Conservation (phyloP, 2,329 filamentous ascomycete species). For the Teratosphaeria pseudoeucalypti region DNA sequence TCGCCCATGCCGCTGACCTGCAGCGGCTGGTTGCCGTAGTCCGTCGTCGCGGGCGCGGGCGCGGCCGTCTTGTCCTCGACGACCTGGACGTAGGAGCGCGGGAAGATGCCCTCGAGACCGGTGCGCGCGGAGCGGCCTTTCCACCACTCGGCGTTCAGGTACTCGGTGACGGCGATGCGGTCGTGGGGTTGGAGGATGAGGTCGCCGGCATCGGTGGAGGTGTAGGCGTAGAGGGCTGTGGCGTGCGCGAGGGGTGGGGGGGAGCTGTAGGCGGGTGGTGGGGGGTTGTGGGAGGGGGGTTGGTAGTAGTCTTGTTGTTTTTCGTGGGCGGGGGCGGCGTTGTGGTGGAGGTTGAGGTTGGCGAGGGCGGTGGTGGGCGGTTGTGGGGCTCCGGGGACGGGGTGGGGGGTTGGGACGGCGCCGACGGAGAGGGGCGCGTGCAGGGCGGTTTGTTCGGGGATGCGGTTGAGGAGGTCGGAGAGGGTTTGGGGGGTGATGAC, state of each 20-base stretch:
- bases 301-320: slow-evolving; percentile 27
- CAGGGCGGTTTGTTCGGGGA: slow-evolving; percentile 61
- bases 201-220: slow-evolving; percentile 69
- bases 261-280: slow-evolving; percentile 43
- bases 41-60: slow-evolving; percentile 44
- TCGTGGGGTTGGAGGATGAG: slow-evolving; percentile 73
- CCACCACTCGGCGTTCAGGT: slow-evolving; percentile 98
- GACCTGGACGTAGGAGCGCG: slow-evolving; percentile 72
- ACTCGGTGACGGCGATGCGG: slow-evolving; percentile 67
- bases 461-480: slow-evolving; percentile 60
- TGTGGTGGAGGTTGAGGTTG: slow-evolving; percentile 22
- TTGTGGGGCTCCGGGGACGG: slow-evolving; percentile 10
- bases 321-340: slow-evolving; percentile 13
- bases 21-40: slow-evolving; percentile 57
- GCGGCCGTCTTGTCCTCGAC: slow-evolving; percentile 52
- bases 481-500: slow-evolving; percentile 67
- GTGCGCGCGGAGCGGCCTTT: slow-evolving; percentile 78
- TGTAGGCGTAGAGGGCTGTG: slow-evolving; percentile 75
- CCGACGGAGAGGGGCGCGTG: slow-evolving; percentile 28
- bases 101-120: slow-evolving; percentile 83
- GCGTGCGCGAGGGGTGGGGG: slow-evolving; percentile 45
- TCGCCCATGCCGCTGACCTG: slow-evolving; percentile 52
- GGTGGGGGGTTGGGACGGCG: slow-evolving; percentile 24
- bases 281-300: slow-evolving; percentile 31
- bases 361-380: slow-evolving; percentile 19